Evolutionary conservation across 805 yeast genomes (phyloP).

Genomic region (Yarrowia porcina): DNA sequence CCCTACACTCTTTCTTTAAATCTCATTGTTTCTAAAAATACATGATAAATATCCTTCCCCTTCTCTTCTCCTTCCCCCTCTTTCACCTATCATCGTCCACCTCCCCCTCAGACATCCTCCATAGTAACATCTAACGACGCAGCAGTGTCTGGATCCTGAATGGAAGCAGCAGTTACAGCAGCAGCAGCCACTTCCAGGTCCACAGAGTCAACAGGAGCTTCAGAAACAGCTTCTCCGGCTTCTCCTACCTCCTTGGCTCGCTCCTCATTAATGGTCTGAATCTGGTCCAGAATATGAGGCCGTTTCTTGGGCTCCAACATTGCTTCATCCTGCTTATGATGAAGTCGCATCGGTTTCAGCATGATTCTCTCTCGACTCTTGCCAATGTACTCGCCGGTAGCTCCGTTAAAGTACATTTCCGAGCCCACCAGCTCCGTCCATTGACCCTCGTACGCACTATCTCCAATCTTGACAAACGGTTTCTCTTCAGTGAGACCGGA

Average conservation of each 20-base stretch:
- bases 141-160: background rate
- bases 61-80: no score
- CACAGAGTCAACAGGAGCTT: background rate
- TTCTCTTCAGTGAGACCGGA: slow-evolving; percentile 53
- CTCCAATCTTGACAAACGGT: slow-evolving; percentile 59
- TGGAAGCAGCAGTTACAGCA: background rate
- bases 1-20: no score
- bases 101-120: slow-evolving; percentile 5
- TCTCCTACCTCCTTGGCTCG: background rate
- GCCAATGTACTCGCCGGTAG: slow-evolving; percentile 36
- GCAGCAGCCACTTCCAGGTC: slow-evolving; percentile 10
- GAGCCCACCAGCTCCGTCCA: slow-evolving; percentile 83
- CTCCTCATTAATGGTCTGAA: background rate
- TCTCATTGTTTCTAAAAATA: no score
- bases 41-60: background rate
- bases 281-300: slow-evolving; percentile 10
- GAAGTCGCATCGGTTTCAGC: slow-evolving; percentile 29
- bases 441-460: slow-evolving; percentile 61
- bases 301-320: slow-evolving; percentile 10
- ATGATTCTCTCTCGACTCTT: slow-evolving; percentile 33
- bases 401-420: slow-evolving; percentile 46
- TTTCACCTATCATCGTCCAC: no score
- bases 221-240: background rate
- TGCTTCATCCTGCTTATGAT: slow-evolving; percentile 21
- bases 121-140: slow-evolving; percentile 10